Base-by-base conservation (phyloP, 2,329 filamentous ascomycete species). In the Penicillium nordicum region DNA sequence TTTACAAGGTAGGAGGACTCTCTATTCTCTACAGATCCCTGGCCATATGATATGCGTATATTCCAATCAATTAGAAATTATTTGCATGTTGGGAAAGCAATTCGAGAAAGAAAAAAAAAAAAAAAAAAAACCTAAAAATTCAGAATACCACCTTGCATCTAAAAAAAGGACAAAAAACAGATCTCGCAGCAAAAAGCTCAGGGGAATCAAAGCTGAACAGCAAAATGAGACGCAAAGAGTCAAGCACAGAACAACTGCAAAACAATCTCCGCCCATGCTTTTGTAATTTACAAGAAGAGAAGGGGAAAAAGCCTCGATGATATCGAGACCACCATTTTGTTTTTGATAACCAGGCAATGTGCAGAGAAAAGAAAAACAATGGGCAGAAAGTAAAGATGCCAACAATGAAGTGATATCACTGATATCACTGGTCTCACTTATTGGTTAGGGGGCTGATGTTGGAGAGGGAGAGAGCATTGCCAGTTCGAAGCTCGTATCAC, bases 281-380 rank as follows among this genome's bases (percentile, higher is more conserved):
- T 70, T 71, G 60, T 72, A 72, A 66, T 72, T 67, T 72, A 72
- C 67, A 72, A 60, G 55, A 62, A 58, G 57, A 43, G 48, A 58
- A 47, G 46, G 47, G 36, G 46, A 41, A 25, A 59, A 53, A 45
- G 45, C 47, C 52, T 58, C 46, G 57, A 62, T 23, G 3, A 10
- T 32, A 34, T 57, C 45, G 34, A 63, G 38, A 50, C 47, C 57
- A 53, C 38, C 49, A 27, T 44, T 36, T 27, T 51, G 49, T 59
- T 60, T 60, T 59, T 57, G 42, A 46, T 45, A 57, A 55, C 49
- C 48, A 55, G n/a, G 27, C 37, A 57, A 61, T 58, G 51, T 55
- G 63, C 52, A 55, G 29, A 48, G 55, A 56, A 55, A 55, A 54
- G 36, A 44, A 42, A 48, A 45, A 48, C 10, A 54, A 18, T 47